A percentile compares a stretch with the other conserved stretches of the same genome.
These are phyloP conservation scores for Wallacemonas sp. DNA, from an alignment of 208 protist species.

Conservation along the genomic window DNA sequence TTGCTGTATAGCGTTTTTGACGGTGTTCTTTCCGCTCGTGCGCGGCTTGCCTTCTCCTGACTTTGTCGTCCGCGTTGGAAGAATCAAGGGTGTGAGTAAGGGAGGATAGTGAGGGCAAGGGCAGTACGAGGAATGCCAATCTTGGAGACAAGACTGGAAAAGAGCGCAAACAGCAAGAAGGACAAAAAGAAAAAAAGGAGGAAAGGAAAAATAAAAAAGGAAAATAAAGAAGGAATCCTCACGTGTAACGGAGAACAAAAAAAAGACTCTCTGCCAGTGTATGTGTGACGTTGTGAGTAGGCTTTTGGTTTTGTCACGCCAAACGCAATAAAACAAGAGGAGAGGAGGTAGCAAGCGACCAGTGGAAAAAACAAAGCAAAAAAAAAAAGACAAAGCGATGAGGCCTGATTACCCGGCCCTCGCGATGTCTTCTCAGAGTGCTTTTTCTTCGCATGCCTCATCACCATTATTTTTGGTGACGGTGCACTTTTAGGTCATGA, in stretches of 20 bases:
- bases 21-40: too few species aligned
- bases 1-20: too few species aligned
- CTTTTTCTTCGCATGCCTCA: too few species aligned
- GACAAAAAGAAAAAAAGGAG: constrained; percentile 1
- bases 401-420: constrained; percentile 7
- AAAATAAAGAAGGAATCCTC: constrained; percentile 7
- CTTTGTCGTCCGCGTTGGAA: too few species aligned
- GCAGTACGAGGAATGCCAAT: too few species aligned
- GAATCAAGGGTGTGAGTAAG: too few species aligned
- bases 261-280: neutral
- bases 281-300: neutral
- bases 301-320: neutral
- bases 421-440: neutral
- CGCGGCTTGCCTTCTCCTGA: too few species aligned
- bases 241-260: neutral
- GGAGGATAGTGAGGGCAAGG: too few species aligned
- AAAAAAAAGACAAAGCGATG: constrained; percentile 14
- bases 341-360: constrained; percentile 7
- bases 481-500: neutral
- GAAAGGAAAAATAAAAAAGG: neutral
- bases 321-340: neutral
- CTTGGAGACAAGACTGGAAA: too few species aligned
- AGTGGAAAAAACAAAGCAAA: neutral
- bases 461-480: neutral
- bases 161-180: neutral